Percentiles rank a stretch among this genome's conserved stretches.
Conservation (phyloP, 2,329 filamentous ascomycete genomes). For the Grosmannia serpens region DNA sequence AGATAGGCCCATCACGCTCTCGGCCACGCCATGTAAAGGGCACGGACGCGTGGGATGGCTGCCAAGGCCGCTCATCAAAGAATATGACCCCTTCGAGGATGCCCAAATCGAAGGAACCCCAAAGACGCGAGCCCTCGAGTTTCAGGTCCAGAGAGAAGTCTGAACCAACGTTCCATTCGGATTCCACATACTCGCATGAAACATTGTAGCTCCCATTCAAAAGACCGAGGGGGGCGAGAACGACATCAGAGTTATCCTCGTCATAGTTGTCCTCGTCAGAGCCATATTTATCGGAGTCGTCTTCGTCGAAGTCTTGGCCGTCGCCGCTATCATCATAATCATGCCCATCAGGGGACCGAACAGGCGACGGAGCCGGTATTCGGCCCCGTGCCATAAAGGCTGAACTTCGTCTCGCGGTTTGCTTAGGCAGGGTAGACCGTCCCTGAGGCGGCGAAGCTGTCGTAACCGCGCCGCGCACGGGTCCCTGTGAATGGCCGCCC, state of each 20-base stretch:
- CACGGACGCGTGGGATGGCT: neutral
- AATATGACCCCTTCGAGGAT: constrained; percentile 2
- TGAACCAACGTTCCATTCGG: neutral
- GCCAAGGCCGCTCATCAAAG: constrained; percentile 1
- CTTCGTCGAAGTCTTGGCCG: neutral
- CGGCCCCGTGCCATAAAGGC: constrained; percentile 2
- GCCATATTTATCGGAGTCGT: neutral
- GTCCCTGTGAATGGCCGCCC: constrained; percentile 1
- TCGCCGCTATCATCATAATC: neutral
- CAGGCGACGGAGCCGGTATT: neutral
- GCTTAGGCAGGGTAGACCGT: neutral
- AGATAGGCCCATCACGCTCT: neutral
- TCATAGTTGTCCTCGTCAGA: neutral
- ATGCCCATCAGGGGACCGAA: neutral
- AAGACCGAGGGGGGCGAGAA: constrained; percentile 1
- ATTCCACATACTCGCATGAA: neutral
- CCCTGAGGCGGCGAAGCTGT: neutral
- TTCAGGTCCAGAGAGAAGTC: neutral
- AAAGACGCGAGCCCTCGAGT: constrained; percentile 1
- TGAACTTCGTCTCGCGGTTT: neutral
- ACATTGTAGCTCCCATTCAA: constrained; percentile 1
- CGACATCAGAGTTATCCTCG: neutral
- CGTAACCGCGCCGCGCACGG: neutral
- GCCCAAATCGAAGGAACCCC: constrained; percentile 3
- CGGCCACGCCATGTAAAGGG: constrained; percentile 2